A percentile compares a stretch with the other conserved stretches of the same genome.
phyloP scores from a whole-genome alignment of 108 stramenopile species.

The Nitzschia inconspicua region DNA sequence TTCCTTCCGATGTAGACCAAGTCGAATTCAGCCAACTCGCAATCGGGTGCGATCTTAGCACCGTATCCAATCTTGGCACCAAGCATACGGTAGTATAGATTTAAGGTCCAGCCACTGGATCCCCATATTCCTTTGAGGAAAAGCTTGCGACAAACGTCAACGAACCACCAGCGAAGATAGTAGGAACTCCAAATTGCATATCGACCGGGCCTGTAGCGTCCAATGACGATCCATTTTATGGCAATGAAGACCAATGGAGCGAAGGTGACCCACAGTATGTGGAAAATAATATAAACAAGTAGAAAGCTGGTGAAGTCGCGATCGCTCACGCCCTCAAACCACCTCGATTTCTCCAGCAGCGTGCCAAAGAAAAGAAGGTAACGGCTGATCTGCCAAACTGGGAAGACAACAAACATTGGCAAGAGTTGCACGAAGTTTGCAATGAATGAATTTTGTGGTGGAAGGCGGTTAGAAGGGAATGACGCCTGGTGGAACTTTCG shows the following conservation, averaged over 20 bases:
- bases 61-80: slow-evolving; percentile 49
- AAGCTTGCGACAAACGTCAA: slow-evolving; percentile 33
- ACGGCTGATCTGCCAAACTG: slow-evolving; percentile 37
- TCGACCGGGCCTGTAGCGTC: slow-evolving; percentile 42
- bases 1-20: slow-evolving; percentile 38
- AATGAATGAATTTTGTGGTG: not conserved
- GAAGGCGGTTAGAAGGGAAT: not conserved
- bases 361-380: slow-evolving; percentile 35
- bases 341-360: slow-evolving; percentile 27
- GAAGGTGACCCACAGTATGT: slow-evolving; percentile 27
- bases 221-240: slow-evolving; percentile 53
- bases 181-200: slow-evolving; percentile 38
- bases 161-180: slow-evolving; percentile 64
- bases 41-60: slow-evolving; percentile 29
- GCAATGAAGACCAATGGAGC: slow-evolving; percentile 38
- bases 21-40: slow-evolving; percentile 54
- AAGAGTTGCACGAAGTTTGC: slow-evolving; percentile 31
- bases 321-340: no score
- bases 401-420: slow-evolving; percentile 37
- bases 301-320: slow-evolving; percentile 21
- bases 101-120: slow-evolving; percentile 13
- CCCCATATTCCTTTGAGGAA: slow-evolving; percentile 38
- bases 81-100: slow-evolving; percentile 36
- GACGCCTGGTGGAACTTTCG: not conserved
- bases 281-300: slow-evolving; percentile 21